Evolutionary conservation across 2,329 filamentous ascomycete genomes (phyloP).

Genomic region (Drechslerella dactyloides): DNA sequence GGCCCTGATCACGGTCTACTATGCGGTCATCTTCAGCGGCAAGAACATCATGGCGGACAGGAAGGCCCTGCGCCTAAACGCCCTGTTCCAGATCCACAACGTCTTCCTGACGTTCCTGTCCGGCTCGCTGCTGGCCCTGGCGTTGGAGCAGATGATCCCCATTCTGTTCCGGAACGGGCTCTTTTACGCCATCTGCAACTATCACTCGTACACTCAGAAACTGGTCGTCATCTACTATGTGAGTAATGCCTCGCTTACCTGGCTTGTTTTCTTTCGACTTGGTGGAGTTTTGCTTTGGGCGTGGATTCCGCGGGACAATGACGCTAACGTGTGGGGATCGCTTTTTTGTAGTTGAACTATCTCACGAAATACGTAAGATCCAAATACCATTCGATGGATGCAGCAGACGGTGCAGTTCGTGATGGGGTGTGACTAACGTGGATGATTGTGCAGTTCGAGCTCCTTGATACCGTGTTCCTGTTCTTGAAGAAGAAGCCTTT

Average conservation of each 20-base stretch:
- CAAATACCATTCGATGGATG: background rate
- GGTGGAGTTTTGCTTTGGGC: background rate
- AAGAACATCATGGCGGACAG: conserved; percentile 89
- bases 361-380: conserved; percentile 84
- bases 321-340: conserved; percentile 56
- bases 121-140: conserved; percentile 78
- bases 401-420: background rate
- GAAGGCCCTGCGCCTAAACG: conserved; percentile 82
- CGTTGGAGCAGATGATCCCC: conserved; percentile 87
- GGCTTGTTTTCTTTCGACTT: background rate
- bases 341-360: conserved; percentile 78
- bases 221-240: conserved; percentile 97
- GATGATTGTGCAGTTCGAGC: conserved; percentile 63
- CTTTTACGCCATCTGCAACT: conserved; percentile 85
- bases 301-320: background rate
- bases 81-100: conserved; percentile 94
- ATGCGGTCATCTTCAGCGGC: conserved; percentile 91
- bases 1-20: conserved; percentile 67
- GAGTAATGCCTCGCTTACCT: conserved; percentile 59
- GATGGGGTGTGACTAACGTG: conserved; percentile 27
- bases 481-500: conserved; percentile 99
- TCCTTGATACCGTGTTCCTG: conserved; percentile 93
- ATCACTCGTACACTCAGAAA: conserved; percentile 86
- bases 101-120: conserved; percentile 89
- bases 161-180: conserved; percentile 79